Conservation (phyloP, 768 basidiomycete species). For the Kwoniella sp. region DNA sequence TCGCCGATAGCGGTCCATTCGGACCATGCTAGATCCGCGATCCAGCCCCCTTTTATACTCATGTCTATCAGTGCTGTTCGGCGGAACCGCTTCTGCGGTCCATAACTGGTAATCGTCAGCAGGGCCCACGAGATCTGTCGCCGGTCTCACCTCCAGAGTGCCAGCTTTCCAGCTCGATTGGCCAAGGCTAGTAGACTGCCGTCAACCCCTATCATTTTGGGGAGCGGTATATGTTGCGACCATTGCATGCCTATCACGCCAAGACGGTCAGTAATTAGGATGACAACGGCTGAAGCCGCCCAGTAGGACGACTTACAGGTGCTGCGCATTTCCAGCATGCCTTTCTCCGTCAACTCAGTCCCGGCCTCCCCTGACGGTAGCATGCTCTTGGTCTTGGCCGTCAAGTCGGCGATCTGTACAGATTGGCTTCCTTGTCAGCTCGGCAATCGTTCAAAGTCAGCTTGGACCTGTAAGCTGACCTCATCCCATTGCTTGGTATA, state of each 20-base stretch:
- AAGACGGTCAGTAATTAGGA: not conserved
- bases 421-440: conserved; percentile 1
- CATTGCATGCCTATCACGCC: conserved; percentile 21
- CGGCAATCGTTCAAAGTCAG: not conserved
- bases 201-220: conserved; percentile 16
- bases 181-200: conserved; percentile 31
- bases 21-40: conserved; percentile 31
- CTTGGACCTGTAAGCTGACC: conserved; percentile 11
- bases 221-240: conserved; percentile 18
- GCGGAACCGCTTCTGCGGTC: conserved; percentile 15
- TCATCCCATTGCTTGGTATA: conserved; percentile 34
- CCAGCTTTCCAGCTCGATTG: conserved; percentile 25
- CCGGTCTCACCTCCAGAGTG: conserved; percentile 31
- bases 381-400: conserved; percentile 2
- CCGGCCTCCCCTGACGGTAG: not conserved
- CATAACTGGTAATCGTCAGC: too few relatives aligned
- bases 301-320: conserved; percentile 14
- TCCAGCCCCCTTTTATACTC: conserved; percentile 11
- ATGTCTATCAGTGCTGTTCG: not conserved
- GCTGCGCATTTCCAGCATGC: conserved; percentile 22
- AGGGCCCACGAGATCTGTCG: not conserved
- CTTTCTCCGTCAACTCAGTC: not conserved
- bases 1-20: conserved; percentile 17
- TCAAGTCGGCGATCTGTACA: conserved; percentile 16
- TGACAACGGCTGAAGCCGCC: not conserved